phyloP scores from a whole-genome alignment of 2,329 filamentous ascomycete species.

The Aspergillus sojae region DNA sequence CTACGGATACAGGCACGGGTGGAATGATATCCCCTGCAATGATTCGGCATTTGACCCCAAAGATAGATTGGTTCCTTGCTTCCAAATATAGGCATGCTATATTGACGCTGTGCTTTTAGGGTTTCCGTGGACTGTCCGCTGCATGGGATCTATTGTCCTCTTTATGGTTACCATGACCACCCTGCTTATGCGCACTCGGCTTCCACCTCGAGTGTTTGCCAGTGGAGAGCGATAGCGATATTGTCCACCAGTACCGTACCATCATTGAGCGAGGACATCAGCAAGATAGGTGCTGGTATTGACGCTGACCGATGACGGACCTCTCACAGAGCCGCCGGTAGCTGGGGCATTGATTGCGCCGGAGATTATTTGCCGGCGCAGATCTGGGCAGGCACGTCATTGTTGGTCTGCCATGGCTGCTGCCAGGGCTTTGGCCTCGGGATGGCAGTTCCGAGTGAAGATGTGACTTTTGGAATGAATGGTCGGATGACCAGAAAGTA shows the following conservation, averaged over 20 bases:
- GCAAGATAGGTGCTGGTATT: slow-evolving; percentile 51
- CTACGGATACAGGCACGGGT: slow-evolving; percentile 40
- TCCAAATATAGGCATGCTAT: not conserved
- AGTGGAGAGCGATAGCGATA: too few species aligned
- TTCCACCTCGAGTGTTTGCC: slow-evolving; percentile 33
- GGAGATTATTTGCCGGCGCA: slow-evolving; percentile 50
- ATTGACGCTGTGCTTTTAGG: slow-evolving; percentile 25
- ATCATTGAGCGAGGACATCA: slow-evolving; percentile 50
- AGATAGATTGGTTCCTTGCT: slow-evolving; percentile 22
- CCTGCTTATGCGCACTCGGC: slow-evolving; percentile 42
- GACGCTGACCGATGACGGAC: slow-evolving; percentile 47
- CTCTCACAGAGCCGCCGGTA: slow-evolving; percentile 50
- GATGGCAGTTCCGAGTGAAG: not conserved
- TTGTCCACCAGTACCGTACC: slow-evolving; percentile 41
- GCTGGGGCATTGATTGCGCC: slow-evolving; percentile 50
- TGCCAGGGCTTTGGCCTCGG: not conserved
- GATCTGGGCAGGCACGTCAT: slow-evolving; percentile 43
- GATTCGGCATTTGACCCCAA: slow-evolving; percentile 43
- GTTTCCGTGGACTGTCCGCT: slow-evolving; percentile 51
- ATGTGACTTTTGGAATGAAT: not conserved
- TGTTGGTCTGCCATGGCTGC: slow-evolving; percentile 10
- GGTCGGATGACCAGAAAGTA: not conserved
- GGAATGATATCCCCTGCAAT: slow-evolving; percentile 49
- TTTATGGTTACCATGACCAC: slow-evolving; percentile 33
- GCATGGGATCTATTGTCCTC: slow-evolving; percentile 51